Base-by-base conservation (phyloP, 2,329 filamentous ascomycete genomes). In the Botrytis paeoniae region DNA sequence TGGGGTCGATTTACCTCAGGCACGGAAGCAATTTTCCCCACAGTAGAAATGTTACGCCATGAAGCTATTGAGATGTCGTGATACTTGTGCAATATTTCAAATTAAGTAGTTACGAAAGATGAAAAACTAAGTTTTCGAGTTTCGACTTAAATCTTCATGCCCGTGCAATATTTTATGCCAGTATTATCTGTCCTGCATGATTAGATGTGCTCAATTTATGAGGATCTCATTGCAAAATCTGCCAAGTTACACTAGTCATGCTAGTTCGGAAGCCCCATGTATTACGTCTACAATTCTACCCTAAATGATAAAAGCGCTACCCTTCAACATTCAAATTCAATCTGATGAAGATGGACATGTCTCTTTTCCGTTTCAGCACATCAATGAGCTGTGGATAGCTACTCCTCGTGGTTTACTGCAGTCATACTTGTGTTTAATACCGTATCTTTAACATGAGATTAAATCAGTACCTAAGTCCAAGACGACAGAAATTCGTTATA, bases 41-140 rank as follows among this genome's bases (percentile, higher is more conserved):
- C 65, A 69, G 16, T 37, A 37, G 25, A 41, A 69, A 22, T 20
- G 41, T 65, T 48, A 69, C 65, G 48, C 48, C 25, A 69, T 69
- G 39, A 65, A 43, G 10, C 18, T 9, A n/a, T 14, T 62, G 37
- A 62, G 37, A 62, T 62, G 25, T 62, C 60, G 25, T 62, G 60
- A 62, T 62, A 29, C 4, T 37, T 29, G 16, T 41, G 14, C n/a
- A 29, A 18, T 57, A 54, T 54, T 54, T 29, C 6, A 29, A 54
- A 54, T 29, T 54, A 16, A 29, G 14, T 54, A 16, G 25, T 29
- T 12, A 54, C 14, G 51, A 29, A 54, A 54, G n/a, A 29, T 54
- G 1, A 29, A n/a, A 16, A 29, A 29, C 14, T 54, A 18, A 54
- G n/a, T 54, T 54, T 29, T n/a, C 14, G n/a, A 48, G 43, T 48